Percentiles rank a stretch among this genome's conserved stretches.
These are phyloP conservation scores for Sisymbrium altissimum DNA, from an alignment of 345 rosid genomes.

Conservation along the genomic window DNA sequence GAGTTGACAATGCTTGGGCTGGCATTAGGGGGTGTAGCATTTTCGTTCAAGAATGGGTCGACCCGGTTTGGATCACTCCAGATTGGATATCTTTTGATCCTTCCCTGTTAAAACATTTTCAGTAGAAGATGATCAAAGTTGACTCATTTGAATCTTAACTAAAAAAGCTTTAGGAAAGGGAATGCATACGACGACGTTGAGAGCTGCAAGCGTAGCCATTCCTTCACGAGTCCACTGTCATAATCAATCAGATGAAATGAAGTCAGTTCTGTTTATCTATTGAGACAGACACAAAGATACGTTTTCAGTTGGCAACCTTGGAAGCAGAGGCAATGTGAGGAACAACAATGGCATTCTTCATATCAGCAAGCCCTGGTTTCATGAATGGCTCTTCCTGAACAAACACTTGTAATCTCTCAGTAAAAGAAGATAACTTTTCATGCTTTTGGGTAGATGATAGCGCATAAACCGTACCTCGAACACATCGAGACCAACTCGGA, in stretches of 20 bases:
- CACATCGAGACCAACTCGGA: slow-evolving; percentile 97
- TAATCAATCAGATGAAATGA: not conserved
- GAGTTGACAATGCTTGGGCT: slow-evolving; percentile 89
- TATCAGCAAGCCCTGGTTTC: slow-evolving; percentile 95
- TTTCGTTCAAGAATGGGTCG: slow-evolving; percentile 78
- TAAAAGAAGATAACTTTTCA: not conserved
- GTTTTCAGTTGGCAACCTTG: slow-evolving; percentile 51
- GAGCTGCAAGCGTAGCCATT: slow-evolving; percentile 94
- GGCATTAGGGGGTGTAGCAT: slow-evolving; percentile 76
- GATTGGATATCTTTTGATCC: slow-evolving; percentile 79
- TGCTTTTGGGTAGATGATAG: not conserved
- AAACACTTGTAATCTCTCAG: not conserved
- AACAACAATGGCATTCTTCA: slow-evolving; percentile 86
- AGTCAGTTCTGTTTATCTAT: not conserved
- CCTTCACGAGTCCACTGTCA: slow-evolving; percentile 99
- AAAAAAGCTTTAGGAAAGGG: not conserved
- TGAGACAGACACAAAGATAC: not conserved
- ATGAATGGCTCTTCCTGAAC: slow-evolving; percentile 88
- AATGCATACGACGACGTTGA: slow-evolving; percentile 74
- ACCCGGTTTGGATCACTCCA: slow-evolving; percentile 78
- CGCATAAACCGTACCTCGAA: slow-evolving; percentile 57
- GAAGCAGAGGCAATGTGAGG: slow-evolving; percentile 99
- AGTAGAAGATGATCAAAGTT: not conserved
- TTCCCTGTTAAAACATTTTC: slow-evolving; percentile 52
- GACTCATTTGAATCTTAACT: not conserved